phyloP scores from a whole-genome alignment of 2,329 filamentous ascomycete species.

The Fusarium vanettenii region DNA sequence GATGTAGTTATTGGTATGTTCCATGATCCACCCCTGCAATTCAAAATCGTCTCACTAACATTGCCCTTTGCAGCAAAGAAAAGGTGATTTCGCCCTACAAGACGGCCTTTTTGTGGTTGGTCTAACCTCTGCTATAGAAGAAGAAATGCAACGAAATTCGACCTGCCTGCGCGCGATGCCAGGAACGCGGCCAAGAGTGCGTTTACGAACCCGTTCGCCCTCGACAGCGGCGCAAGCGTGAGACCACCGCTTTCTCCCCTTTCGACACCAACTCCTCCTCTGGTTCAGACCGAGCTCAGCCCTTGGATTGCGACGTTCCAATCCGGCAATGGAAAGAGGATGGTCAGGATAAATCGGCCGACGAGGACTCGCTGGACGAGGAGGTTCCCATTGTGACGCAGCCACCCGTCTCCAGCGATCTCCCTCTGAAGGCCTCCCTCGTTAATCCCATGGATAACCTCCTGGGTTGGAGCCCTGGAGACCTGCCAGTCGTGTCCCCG shows the following conservation, averaged over 20 bases:
- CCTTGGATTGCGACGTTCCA: constrained; percentile 12
- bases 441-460: constrained; percentile 21
- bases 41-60: constrained; percentile 26
- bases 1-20: constrained; percentile 64
- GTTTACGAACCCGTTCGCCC: constrained; percentile 61
- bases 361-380: constrained; percentile 30
- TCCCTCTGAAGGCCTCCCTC: constrained; percentile 24
- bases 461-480: constrained; percentile 34
- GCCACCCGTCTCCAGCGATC: constrained; percentile 7
- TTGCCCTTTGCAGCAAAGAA: constrained; percentile 58
- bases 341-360: constrained; percentile 25
- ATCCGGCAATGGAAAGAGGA: constrained; percentile 26
- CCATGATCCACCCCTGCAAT: neutral
- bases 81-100: constrained; percentile 50
- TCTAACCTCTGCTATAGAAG: constrained; percentile 54
- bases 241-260: constrained; percentile 34
- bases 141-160: constrained; percentile 68
- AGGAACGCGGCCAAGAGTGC: constrained; percentile 61
- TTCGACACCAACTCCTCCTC: constrained; percentile 34
- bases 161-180: constrained; percentile 63
- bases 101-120: neutral
- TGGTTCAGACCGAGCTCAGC: constrained; percentile 32
- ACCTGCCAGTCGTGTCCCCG: constrained; percentile 46
- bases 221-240: constrained; percentile 52
- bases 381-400: constrained; percentile 7